phyloP scores from a whole-genome alignment of 2,329 filamentous ascomycete genomes.

The Cladophialophora psammophila region DNA sequence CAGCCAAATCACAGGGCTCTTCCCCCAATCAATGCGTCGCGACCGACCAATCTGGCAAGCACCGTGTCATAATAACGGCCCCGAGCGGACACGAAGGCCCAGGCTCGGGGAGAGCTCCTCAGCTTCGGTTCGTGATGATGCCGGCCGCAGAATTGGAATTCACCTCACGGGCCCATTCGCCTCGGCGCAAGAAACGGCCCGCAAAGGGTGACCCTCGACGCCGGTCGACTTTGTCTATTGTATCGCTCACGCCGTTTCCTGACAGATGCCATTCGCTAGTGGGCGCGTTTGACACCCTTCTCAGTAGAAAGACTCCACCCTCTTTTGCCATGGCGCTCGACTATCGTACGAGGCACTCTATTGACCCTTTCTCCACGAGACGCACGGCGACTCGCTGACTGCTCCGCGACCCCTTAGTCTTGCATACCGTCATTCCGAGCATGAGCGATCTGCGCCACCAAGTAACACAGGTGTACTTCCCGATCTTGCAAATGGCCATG shows the following conservation, averaged over 20 bases:
- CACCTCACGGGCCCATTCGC: background rate
- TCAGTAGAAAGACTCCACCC: background rate
- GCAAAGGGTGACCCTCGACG: background rate
- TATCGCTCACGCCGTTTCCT: background rate
- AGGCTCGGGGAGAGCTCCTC: background rate
- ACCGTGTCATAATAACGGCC: background rate
- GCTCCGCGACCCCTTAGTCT: background rate
- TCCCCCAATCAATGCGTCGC: conserved; percentile 1
- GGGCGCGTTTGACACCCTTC: background rate
- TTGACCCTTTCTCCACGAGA: too few relatives aligned
- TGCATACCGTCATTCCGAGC: background rate
- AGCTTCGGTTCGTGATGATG: conserved; percentile 11
- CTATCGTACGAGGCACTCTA: background rate
- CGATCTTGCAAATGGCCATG: background rate
- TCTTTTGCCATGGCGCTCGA: conserved; percentile 1
- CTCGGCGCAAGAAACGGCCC: background rate
- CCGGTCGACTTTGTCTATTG: too few relatives aligned
- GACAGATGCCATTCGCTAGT: background rate
- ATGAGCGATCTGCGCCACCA: background rate
- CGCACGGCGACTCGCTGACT: too few relatives aligned
- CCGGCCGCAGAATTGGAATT: background rate
- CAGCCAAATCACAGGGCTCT: background rate
- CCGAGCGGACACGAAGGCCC: background rate
- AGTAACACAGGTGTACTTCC: background rate
- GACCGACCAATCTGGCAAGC: conserved; percentile 10